These are phyloP conservation scores for Amanita inopinata DNA, from an alignment of 768 basidiomycete genomes.

Conservation along the genomic window DNA sequence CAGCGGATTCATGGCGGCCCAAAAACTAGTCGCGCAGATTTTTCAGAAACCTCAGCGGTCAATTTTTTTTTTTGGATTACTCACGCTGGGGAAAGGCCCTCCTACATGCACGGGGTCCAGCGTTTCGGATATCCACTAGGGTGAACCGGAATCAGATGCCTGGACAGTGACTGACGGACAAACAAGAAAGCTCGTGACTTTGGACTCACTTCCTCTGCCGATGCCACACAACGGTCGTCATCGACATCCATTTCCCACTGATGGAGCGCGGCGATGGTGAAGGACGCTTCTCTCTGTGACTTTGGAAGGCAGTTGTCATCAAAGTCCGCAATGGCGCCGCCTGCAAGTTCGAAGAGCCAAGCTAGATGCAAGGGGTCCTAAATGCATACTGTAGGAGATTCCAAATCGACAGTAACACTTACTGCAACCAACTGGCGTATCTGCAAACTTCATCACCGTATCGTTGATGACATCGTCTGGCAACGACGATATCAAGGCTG, in stretches of 20 bases:
- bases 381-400: not conserved
- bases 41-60: not conserved
- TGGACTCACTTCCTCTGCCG: constrained; percentile 65
- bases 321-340: constrained; percentile 67
- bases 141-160: not conserved
- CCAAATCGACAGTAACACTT: constrained; percentile 23
- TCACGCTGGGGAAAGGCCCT: constrained; percentile 77
- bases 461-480: constrained; percentile 81
- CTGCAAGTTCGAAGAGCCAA: constrained; percentile 89
- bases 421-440: constrained; percentile 90
- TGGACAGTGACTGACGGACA: not conserved
- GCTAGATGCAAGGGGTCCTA: constrained; percentile 31
- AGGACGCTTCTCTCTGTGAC: constrained; percentile 68
- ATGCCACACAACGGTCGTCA: constrained; percentile 70
- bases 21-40: constrained; percentile 44
- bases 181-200: not conserved
- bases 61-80: constrained; percentile 20
- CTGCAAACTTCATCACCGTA: constrained; percentile 72
- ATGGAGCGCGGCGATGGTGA: constrained; percentile 83
- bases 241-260: constrained; percentile 85
- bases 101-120: constrained; percentile 65
- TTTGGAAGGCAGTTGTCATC: constrained; percentile 70
- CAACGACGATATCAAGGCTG: constrained; percentile 70
- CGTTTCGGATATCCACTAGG: constrained; percentile 71
- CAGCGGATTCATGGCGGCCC: constrained; percentile 56